Evolutionary conservation across 169 alveolate genomes (phyloP).

Genomic region (Plasmodium coatneyi): DNA sequence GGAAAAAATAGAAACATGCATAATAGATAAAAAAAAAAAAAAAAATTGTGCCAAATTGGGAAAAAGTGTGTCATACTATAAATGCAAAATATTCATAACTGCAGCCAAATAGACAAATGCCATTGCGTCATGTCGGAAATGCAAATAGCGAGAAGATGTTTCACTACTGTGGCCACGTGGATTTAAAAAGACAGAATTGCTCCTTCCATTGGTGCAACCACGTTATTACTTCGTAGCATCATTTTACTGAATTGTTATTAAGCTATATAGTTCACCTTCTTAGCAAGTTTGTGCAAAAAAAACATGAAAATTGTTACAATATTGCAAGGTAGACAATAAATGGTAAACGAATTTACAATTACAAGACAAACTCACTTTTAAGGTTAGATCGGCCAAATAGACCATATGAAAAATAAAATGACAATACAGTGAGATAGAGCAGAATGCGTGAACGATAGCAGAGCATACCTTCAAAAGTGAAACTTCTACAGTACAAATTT

Average conservation of each 20-base stretch:
- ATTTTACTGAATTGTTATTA: neutral
- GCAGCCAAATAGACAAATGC: neutral
- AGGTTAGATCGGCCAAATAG: slow-evolving; percentile 21
- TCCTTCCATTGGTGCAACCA: neutral
- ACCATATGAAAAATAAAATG: neutral
- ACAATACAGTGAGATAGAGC: neutral
- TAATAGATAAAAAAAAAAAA: slow-evolving; percentile 1
- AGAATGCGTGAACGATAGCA: neutral
- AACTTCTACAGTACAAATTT: neutral
- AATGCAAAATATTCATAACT: neutral
- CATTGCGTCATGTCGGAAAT: neutral
- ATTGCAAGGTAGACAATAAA: slow-evolving; percentile 24
- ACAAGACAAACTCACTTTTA: slow-evolving; percentile 40
- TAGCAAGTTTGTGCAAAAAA: slow-evolving; percentile 11
- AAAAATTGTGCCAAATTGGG: neutral
- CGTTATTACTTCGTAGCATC: neutral
- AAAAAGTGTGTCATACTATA: neutral
- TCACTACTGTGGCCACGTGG: slow-evolving; percentile 5
- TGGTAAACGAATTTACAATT: slow-evolving; percentile 32
- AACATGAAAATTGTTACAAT: slow-evolving; percentile 34
- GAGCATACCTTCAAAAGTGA: neutral
- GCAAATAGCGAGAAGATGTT: slow-evolving; percentile 1
- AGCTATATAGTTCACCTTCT: neutral
- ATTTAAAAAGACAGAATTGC: slow-evolving; percentile 21
- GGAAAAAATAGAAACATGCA: slow-evolving; percentile 10